These are phyloP conservation scores for Ceratobasidium sp. DNA, from an alignment of 1,284 basidiomycete genomes.

Conservation along the genomic window DNA sequence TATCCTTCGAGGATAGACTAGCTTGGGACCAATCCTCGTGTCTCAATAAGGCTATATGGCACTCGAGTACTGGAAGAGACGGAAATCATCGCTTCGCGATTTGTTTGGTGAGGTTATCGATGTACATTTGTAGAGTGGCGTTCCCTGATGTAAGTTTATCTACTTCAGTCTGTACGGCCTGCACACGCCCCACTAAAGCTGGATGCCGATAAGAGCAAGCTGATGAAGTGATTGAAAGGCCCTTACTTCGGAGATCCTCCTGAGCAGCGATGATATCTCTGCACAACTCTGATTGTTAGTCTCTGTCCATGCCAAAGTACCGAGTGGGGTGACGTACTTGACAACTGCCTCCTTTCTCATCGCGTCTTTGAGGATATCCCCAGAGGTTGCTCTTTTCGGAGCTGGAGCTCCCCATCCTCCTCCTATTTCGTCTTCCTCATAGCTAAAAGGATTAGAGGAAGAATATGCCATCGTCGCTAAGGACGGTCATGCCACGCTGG, in stretches of 20 bases:
- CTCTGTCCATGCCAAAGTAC: slow-evolving; percentile 27
- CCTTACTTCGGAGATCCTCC: slow-evolving; percentile 77
- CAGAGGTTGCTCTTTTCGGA: slow-evolving; percentile 58
- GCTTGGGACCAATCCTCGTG: neutral
- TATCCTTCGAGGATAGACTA: too few relatives aligned
- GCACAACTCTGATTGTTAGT: slow-evolving; percentile 10
- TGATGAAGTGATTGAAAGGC: slow-evolving; percentile 1
- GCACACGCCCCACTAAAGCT: slow-evolving; percentile 78
- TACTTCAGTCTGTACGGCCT: slow-evolving; percentile 77
- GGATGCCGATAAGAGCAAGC: slow-evolving; percentile 3
- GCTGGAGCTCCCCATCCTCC: slow-evolving; percentile 68
- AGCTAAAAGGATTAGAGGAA: slow-evolving; percentile 49
- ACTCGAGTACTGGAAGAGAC: neutral
- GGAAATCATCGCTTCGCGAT: slow-evolving; percentile 72
- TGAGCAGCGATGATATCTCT: slow-evolving; percentile 81
- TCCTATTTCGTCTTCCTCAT: slow-evolving; percentile 46
- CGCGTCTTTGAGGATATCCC: slow-evolving; percentile 78
- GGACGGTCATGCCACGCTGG: neutral
- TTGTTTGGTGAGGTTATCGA: slow-evolving; percentile 86
- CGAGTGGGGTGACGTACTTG: slow-evolving; percentile 61
- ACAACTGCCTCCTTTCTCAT: slow-evolving; percentile 76
- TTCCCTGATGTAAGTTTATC: slow-evolving; percentile 83
- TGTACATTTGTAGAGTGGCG: slow-evolving; percentile 86
- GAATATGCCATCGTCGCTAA: slow-evolving; percentile 15
- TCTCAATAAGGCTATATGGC: neutral